phyloP scores from a whole-genome alignment of 345 rosid species.

The Microcos paniculata region DNA sequence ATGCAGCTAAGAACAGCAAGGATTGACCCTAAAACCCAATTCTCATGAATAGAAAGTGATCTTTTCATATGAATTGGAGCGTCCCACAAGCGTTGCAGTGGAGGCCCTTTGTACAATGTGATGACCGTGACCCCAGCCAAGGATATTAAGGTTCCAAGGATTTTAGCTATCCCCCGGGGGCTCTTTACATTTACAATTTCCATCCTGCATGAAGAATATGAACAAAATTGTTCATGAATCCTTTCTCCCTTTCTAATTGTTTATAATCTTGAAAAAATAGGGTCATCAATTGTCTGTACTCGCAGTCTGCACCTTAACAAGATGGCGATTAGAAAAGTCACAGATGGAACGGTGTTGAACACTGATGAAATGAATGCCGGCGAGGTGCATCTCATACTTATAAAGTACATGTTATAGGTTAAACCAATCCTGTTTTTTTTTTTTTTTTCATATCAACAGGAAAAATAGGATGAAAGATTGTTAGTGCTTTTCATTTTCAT shows the following conservation, averaged over 20 bases:
- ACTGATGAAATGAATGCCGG: constrained; percentile 46
- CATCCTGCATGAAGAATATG: constrained; percentile 36
- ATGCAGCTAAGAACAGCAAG: constrained; percentile 56
- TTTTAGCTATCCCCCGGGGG: constrained; percentile 54
- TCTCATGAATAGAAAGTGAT: constrained; percentile 27
- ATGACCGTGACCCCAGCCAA: constrained; percentile 50
- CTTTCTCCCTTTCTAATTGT: background rate
- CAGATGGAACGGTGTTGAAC: constrained; percentile 43
- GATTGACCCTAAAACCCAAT: constrained; percentile 61
- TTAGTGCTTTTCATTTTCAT: background rate
- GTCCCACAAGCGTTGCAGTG: constrained; percentile 30
- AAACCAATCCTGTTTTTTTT: constrained; percentile 43
- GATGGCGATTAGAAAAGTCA: constrained; percentile 48
- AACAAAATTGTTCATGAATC: background rate
- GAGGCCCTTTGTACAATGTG: constrained; percentile 61
- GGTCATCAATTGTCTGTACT: background rate
- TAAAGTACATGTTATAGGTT: constrained; percentile 48
- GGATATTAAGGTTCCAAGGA: constrained; percentile 52
- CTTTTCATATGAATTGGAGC: constrained; percentile 40
- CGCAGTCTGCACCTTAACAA: constrained; percentile 32
- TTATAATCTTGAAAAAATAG: background rate
- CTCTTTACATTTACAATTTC: constrained; percentile 50
- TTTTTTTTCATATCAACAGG: constrained; percentile 18
- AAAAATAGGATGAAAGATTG: background rate
- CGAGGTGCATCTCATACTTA: constrained; percentile 54